These are phyloP conservation scores for Lactarius quietus DNA, from an alignment of 768 basidiomycete species.

Conservation along the genomic window DNA sequence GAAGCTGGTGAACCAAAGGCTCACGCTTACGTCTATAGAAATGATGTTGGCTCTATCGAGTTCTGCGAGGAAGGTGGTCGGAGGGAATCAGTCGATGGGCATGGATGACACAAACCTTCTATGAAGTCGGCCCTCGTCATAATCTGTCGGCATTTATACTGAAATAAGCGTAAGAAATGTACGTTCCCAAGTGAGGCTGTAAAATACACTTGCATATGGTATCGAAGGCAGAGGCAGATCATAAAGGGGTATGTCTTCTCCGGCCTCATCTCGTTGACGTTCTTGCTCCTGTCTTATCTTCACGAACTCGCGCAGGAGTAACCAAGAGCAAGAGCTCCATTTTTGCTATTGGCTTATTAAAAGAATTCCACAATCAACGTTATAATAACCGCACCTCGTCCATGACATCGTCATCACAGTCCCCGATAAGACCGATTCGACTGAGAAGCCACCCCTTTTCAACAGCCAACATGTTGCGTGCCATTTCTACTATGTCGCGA, in stretches of 20 bases:
- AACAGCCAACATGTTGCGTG: slow-evolving; percentile 58
- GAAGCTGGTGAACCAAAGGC: slow-evolving; percentile 27
- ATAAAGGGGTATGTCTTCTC: slow-evolving; percentile 35
- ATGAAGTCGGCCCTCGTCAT: slow-evolving; percentile 85
- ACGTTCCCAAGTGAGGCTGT: background rate
- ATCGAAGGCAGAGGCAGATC: slow-evolving; percentile 59
- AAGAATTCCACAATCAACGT: background rate
- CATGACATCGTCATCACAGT: slow-evolving; percentile 85
- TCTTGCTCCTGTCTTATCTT: slow-evolving; percentile 51
- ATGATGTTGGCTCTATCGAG: slow-evolving; percentile 71
- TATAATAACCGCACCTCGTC: slow-evolving; percentile 58
- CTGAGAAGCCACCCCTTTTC: slow-evolving; percentile 81
- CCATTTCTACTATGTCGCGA: slow-evolving; percentile 58
- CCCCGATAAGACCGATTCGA: slow-evolving; percentile 76
- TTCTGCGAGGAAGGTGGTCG: slow-evolving; percentile 35
- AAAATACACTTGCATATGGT: slow-evolving; percentile 47
- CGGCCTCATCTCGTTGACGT: slow-evolving; percentile 39
- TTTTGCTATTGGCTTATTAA: slow-evolving; percentile 50
- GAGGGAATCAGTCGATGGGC: background rate
- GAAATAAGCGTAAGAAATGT: slow-evolving; percentile 14
- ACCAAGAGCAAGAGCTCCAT: slow-evolving; percentile 81
- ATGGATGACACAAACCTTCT: slow-evolving; percentile 47
- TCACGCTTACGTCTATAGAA: slow-evolving; percentile 70
- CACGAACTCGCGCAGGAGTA: slow-evolving; percentile 71
- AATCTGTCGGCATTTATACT: slow-evolving; percentile 71